These are phyloP conservation scores for Hyparrhenia diplandra DNA, from an alignment of 176 grass and related monocot species.

Conservation along the genomic window DNA sequence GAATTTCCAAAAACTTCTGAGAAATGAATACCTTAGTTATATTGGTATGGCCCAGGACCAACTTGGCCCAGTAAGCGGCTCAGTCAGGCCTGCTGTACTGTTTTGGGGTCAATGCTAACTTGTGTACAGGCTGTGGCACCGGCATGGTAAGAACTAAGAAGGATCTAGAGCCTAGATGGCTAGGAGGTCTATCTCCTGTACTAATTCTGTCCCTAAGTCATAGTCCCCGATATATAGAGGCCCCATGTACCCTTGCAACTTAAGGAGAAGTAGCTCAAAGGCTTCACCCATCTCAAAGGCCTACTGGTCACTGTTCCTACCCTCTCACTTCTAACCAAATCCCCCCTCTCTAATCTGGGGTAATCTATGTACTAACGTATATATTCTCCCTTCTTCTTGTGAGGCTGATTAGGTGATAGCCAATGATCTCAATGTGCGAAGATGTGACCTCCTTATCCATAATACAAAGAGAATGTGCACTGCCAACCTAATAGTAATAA, in stretches of 20 bases:
- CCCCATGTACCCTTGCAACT: not conserved
- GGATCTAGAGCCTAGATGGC: not conserved
- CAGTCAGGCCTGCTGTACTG: not conserved
- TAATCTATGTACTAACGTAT: not conserved
- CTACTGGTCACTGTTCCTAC: not conserved
- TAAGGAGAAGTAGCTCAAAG: not conserved
- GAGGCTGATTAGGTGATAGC: conserved; percentile 63
- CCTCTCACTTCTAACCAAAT: not conserved
- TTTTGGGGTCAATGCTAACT: not conserved
- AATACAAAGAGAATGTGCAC: conserved; percentile 95
- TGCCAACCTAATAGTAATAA: conserved; percentile 89
- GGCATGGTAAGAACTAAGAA: not conserved
- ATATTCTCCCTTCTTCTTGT: not conserved
- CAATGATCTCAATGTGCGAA: conserved; percentile 79
- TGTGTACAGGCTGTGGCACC: not conserved
- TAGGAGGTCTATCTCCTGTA: not conserved
- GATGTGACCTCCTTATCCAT: conserved; percentile 93
- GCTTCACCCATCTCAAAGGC: not conserved
- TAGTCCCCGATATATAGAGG: not conserved
- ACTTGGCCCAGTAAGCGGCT: not conserved
- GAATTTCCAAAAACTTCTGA: not conserved
- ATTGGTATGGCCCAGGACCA: not conserved
- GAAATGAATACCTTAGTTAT: not conserved
- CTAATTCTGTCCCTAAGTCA: not conserved
- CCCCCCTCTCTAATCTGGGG: not conserved